Evolutionary conservation across 306 rosid species (phyloP).

Genomic region (Cicer pinnatifidum): DNA sequence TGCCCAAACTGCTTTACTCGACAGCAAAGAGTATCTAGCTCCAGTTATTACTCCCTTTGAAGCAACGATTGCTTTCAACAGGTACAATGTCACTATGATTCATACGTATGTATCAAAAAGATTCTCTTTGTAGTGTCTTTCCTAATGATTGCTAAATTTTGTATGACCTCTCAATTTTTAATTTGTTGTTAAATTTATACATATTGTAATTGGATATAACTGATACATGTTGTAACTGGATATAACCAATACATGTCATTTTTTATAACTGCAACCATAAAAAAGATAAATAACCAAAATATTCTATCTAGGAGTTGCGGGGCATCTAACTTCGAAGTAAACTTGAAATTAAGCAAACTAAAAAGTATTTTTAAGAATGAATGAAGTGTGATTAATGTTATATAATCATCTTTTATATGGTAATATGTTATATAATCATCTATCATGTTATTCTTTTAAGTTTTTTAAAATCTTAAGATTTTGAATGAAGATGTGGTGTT

Average conservation of each 20-base stretch:
- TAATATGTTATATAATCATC: too few relatives aligned
- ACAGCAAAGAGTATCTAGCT: constrained; percentile 93
- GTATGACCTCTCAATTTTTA: constrained; percentile 9
- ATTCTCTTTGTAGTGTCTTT: constrained; percentile 9
- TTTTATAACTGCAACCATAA: background rate
- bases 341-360: background rate
- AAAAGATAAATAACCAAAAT: background rate
- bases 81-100: constrained; percentile 51
- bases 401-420: too few relatives aligned
- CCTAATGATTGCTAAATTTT: background rate
- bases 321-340: constrained; percentile 13
- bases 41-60: constrained; percentile 94
- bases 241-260: background rate
- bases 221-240: background rate
- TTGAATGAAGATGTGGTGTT: too few relatives aligned
- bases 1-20: constrained; percentile 89
- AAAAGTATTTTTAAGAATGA: too few relatives aligned
- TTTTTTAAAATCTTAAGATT: too few relatives aligned
- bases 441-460: too few relatives aligned
- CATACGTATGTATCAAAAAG: background rate
- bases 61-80: constrained; percentile 86
- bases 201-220: background rate
- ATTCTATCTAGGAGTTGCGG: constrained; percentile 22
- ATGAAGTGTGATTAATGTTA: too few relatives aligned
- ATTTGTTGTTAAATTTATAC: constrained; percentile 4